Conservation (phyloP, 2,329 filamentous ascomycete genomes). For the Botrytis medusae region DNA sequence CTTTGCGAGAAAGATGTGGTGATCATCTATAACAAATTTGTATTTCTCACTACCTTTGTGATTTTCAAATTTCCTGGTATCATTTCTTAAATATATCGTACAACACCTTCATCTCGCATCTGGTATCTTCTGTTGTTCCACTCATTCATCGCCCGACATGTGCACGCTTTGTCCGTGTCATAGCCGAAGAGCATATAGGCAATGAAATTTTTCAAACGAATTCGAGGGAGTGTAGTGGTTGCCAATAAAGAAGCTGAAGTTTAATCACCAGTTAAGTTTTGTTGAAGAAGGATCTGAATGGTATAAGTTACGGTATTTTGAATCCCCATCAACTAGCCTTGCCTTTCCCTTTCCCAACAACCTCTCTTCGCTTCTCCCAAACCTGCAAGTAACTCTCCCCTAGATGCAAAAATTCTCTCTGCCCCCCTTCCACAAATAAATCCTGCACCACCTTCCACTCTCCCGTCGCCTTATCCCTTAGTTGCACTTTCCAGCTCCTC, state of each 20-base stretch:
- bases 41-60: not conserved
- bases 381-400: slow-evolving; percentile 95
- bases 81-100: not conserved
- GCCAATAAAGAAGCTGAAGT: not conserved
- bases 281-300: not conserved
- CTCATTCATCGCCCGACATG: not conserved
- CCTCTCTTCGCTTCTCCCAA: slow-evolving; percentile 78
- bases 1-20: not conserved
- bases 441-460: slow-evolving; percentile 95
- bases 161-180: too few relatives aligned
- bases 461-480: slow-evolving; percentile 73
- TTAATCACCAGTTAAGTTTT: not conserved
- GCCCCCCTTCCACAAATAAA: slow-evolving; percentile 84
- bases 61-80: not conserved
- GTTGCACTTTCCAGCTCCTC: slow-evolving; percentile 90
- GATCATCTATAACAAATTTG: not conserved
- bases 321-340: not conserved
- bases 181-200: not conserved
- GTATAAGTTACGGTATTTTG: not conserved
- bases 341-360: slow-evolving; percentile 27
- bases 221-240: not conserved
- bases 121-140: not conserved
- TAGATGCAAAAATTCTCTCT: slow-evolving; percentile 85
- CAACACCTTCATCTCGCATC: not conserved
- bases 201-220: not conserved